A percentile compares a stretch with the other conserved stretches of the same genome.
phyloP scores from a whole-genome alignment of 108 stramenopile genomes.

The Schizochytrium sp. region DNA sequence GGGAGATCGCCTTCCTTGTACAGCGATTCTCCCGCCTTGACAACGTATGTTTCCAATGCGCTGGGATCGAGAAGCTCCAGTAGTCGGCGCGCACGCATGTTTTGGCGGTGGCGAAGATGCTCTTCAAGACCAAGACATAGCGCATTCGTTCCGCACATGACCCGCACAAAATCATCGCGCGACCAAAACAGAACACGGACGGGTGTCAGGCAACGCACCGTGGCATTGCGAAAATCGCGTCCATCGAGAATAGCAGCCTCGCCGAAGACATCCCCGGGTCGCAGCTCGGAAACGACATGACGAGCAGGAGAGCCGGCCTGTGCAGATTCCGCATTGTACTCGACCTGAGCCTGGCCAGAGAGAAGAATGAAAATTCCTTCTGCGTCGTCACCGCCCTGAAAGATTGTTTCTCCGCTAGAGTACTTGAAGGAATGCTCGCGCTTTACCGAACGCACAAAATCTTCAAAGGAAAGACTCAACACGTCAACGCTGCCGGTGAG shows the following conservation, averaged over 20 bases:
- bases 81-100: background rate
- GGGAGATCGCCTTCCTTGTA: background rate
- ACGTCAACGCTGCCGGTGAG: background rate
- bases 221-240: background rate
- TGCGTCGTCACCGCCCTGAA: background rate
- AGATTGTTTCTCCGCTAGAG: background rate
- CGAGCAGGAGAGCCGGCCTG: background rate
- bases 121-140: background rate
- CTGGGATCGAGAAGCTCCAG: background rate
- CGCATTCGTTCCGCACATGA: background rate
- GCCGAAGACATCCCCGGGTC: background rate
- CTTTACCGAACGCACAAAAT: background rate
- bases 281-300: background rate
- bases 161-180: background rate
- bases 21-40: background rate
- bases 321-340: background rate
- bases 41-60: background rate
- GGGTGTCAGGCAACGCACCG: background rate
- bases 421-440: background rate
- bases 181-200: background rate
- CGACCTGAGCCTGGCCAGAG: background rate
- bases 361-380: background rate
- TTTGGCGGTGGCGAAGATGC: background rate
- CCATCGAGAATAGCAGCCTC: background rate
- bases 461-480: background rate